Evolutionary conservation across 768 basidiomycete species (phyloP), one percentile per base, ranked within the genome.

Genomic region (Lentinula boryana): DNA sequence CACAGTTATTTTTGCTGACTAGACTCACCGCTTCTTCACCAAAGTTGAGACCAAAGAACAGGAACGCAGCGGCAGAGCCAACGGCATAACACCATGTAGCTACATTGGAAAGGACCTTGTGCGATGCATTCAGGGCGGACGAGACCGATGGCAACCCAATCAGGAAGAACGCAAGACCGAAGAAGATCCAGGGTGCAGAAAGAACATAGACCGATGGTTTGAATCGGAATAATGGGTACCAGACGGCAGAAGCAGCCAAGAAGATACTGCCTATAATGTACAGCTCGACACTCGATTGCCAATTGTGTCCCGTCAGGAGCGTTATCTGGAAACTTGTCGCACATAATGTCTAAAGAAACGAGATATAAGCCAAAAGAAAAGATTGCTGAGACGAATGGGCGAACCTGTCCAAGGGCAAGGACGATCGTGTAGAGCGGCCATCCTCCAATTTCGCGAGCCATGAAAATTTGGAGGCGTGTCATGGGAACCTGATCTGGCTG

Each of bases 321-420:
- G 94, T 95, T 68, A 96, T 90, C 75, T 97, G 95, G 84, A 96
- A 97, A 69, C 94, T 95, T 36, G 92, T 93, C 3, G 93, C 93
- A 61, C 88, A 86, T 65, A 94, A 74, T 88, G 94, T 93, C 84
- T 89, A 65, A 7, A 52, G 40, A 35, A 36, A 27, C 10, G 46
- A 27, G 44, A 21, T 58, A 38, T 13, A 23, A 7, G 27, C 6
- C 13, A 10, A 8, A 27, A 9, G 15, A 23, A 60, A 63, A 55
- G 32, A 35, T 21, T 41, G 12, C 13, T 13, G 36, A 31, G 16
- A 21, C 59, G 36, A 4, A 63, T 56, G 38, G 46, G 66, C 81
- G 50, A 52, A 84, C 84, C 79, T 92, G 94, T 43, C 94, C 94
- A 35, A 90, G 65, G 33, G 87, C 93, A 62, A 97, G 89, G 68